Base-by-base conservation (phyloP, 371 early-diverging fungal genomes). In the Mucor velutinosus region DNA sequence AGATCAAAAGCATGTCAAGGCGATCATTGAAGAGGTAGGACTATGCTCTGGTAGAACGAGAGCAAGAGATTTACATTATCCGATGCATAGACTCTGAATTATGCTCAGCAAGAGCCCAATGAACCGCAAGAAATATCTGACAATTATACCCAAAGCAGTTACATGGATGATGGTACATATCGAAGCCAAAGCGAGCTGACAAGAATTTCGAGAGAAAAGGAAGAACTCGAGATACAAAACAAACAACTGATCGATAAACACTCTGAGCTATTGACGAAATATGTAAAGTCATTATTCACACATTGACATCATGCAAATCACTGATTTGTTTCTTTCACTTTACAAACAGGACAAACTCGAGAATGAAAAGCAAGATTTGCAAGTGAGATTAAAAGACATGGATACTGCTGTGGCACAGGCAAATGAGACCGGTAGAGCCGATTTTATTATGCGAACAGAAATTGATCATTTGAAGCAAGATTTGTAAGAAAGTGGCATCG, bases 1-100 rank as follows among this genome's bases (percentile, higher is more conserved):
- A 12, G 83, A 84, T 29, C 97, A 97, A 80, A 90, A 91, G 70
- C 83, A 86, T 17, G 75, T 98, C 61, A 98, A 97, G 98, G 71
- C 90, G 8, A 82, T 89, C 8, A 94, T 98, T 64, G 95, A 97
- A 75, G 77, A 84, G 69, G 87, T 86, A 76, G 15, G 39, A 21
- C 2, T 51, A 23, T 14, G 37, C 69, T 51, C 10, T 10, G 19
- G 1, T 23, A 25, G 11, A 10, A 11, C 12, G 8, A 19, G n/a
- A 51, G 23, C 7, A 25, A 23, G 51, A 25, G 4, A 14, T 25
- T 51, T 4, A 51, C 19, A 25, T 7, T 10, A 51, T 51, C 8
- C 17, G n/a, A 14, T 14, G 14, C 11, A 19, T 47, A 72, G 72
- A 67, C 65, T 3, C 63, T 74, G 64, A 55, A 60, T 63, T 67